Evolutionary conservation across 345 rosid genomes (phyloP).

Genomic region (Heritiera fomes): DNA sequence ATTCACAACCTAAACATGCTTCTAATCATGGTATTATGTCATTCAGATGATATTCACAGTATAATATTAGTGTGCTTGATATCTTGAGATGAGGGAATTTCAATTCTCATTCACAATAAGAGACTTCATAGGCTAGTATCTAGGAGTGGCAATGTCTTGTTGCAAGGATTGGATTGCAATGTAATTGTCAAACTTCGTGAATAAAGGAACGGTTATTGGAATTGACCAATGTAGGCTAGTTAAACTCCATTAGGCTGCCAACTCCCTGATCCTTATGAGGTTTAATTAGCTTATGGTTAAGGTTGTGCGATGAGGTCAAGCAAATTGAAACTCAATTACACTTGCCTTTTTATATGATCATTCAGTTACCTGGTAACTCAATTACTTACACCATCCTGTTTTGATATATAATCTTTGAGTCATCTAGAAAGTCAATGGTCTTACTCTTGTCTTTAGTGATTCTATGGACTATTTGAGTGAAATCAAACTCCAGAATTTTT

Average conservation of each 20-base stretch:
- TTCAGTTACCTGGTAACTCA: background rate
- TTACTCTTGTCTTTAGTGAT: background rate
- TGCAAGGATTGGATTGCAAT: background rate
- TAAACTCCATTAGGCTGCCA: background rate
- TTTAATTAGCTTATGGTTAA: background rate
- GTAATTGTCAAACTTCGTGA: background rate
- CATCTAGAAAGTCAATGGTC: too few species aligned
- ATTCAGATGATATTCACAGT: background rate
- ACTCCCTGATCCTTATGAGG: too few species aligned
- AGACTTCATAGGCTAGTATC: background rate
- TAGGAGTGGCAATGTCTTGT: background rate
- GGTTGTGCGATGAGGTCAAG: background rate
- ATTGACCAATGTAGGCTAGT: background rate
- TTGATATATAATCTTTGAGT: background rate
- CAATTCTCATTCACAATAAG: background rate
- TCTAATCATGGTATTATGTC: background rate
- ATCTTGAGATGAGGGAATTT: background rate
- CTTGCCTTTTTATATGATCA: background rate
- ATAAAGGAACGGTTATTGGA: background rate
- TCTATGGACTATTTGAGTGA: constrained; percentile 3
- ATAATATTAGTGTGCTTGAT: background rate
- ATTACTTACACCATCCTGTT: background rate
- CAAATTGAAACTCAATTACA: background rate
- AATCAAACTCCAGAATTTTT: background rate
- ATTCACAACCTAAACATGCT: background rate